Evolutionary conservation across 1,284 basidiomycete species (phyloP).

Genomic region (Ustilago esculenta): DNA sequence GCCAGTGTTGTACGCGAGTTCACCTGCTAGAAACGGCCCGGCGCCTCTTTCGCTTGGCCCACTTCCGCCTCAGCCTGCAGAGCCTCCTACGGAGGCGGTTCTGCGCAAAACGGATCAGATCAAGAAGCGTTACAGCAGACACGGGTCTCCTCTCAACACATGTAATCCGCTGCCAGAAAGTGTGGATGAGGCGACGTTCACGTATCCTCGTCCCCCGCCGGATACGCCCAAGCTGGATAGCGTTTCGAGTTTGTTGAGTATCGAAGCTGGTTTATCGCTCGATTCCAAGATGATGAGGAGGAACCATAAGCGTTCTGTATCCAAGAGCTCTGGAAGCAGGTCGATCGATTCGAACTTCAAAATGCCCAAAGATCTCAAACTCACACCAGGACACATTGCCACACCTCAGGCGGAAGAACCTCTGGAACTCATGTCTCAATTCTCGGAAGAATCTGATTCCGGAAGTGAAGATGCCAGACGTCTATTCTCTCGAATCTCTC

Average conservation of each 20-base stretch:
- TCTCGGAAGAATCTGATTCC: conserved; percentile 21
- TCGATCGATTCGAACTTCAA: conserved; percentile 1
- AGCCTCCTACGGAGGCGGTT: conserved; percentile 19
- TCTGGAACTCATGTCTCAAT: conserved; percentile 7
- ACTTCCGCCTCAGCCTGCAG: conserved; percentile 17
- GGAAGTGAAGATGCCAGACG: conserved; percentile 11
- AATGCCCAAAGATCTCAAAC: conserved; percentile 3
- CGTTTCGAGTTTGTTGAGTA: conserved; percentile 3
- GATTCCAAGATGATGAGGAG: conserved; percentile 20
- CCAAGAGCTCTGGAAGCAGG: background rate
- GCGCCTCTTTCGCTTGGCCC: conserved; percentile 32
- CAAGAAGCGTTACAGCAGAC: conserved; percentile 30
- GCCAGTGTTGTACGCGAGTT: background rate
- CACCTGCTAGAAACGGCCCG: conserved; percentile 5
- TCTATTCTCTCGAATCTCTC: conserved; percentile 2
- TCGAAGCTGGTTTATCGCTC: conserved; percentile 25
- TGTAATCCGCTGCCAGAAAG: conserved; percentile 6
- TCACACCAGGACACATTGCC: conserved; percentile 21
- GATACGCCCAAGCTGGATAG: conserved; percentile 18
- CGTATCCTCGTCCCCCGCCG: background rate
- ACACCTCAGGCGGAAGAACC: background rate
- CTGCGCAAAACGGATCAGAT: conserved; percentile 23
- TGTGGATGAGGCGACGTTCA: background rate
- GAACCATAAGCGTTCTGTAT: conserved; percentile 17
- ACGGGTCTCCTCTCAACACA: conserved; percentile 1